Base-by-base conservation (phyloP, 176 grass and related monocot genomes). In the Cymbopogon citratus region DNA sequence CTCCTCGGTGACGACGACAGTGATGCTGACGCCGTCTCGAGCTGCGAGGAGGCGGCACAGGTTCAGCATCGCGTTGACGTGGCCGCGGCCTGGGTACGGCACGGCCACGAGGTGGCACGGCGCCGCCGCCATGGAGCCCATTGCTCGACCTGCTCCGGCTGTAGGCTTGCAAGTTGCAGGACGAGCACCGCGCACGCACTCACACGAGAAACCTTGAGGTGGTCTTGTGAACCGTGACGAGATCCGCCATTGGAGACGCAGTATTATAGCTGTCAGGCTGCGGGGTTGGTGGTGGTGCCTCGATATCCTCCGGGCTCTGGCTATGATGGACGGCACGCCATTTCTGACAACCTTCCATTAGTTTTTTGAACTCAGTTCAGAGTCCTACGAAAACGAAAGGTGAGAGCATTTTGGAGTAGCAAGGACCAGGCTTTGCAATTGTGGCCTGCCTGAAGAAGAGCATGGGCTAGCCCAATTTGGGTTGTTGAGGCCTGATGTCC, bases 41-140 rank as follows among this genome's bases (percentile, higher is more conserved):
- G 86, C 59, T 3, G 75, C 59, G 28, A 97, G 90, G 65, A 87
- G 66, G 62, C 90, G 74, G 77, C 87, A 87, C 46, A 97, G 86
- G 87, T 76, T 87, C 49, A 97, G 71, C 83, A 94, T 89, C 18
- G 90, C 79, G 77, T 94, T 92, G 18, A 97, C 18, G 87, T 97
- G 94, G 66, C 92, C 87, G 0, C 86, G 80, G 56, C 91, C 94
- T 0, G 92, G 91, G 76, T 90, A 88, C 3, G 89, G 75, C 26
- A 94, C 63, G 15, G 81, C 82, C 36, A 82, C 85, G 12, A 97
- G 2, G 46, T 94, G 94, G 63, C 29, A 54, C 28, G 44, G 45
- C 21, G 45, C 7, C 45, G 77, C 62, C 18, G 77, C 43, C 27
- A 0, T 15, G 62, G 77, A 80, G 63, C 63, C 28, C 77, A 68